Base-by-base conservation (phyloP, 2,329 filamentous ascomycete species). In the Aplosporella prunicola region DNA sequence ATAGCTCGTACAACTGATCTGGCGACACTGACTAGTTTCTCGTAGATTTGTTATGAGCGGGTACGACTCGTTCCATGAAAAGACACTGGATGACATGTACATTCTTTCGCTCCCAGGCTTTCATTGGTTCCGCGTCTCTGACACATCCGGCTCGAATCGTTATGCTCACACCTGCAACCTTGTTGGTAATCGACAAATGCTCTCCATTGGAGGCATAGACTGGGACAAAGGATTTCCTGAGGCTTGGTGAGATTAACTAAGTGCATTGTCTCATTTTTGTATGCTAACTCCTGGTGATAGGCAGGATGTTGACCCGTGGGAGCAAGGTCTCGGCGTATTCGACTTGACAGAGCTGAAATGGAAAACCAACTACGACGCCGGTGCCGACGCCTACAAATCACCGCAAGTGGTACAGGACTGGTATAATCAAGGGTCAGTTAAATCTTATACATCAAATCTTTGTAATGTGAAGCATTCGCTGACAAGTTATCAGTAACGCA, bases 81-180 rank as follows among this genome's bases (percentile, higher is more conserved):
- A 29, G 1, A 9, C 9, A 9, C 27, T 20, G 17, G 23, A 33
- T 9, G 30, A 39, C 29, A 10, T 33, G 11, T 33, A 39, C 28
- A 18, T 39, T 10, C 24, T 39, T 4, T 39, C 36, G 0, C 29
- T 39, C 9, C 36, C 36, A 2, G 36, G 16, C 11, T 39, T 39
- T 30, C 22, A 22, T 11, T 39, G 36, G 36, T 33, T 39, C 36
- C 20, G 22, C 7, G 23, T 15, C 9, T 14, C 27, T 5, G n/a
- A 14, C 10, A 32, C 23, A 5, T 16, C n/a, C 7, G 29, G 30
- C 5, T 11, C n/a, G n/a, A 9, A 11, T 10, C 29, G 13, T n/a
- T 20, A 10, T 16, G 16, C 9, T n/a, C 29, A 32, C n/a, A 28
- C 29, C 22, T 39, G 36, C 24, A 23, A 33, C n/a, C 23, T n/a